These are phyloP conservation scores for Daucus carota DNA, from an alignment of 129 eudicot species.

Conservation along the genomic window DH1_v3.0 NC_030381.2:36506501-36507000, in stretches of 20 bases:
- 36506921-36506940: not conserved
- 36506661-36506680: not conserved
- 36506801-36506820: not conserved
- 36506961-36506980: too few species aligned
- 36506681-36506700: constrained; percentile 9
- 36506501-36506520: constrained; percentile 63
- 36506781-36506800: not conserved
- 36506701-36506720: not conserved
- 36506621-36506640: not conserved
- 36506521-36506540: constrained; percentile 61
- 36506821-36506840: not conserved
- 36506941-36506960: too few species aligned
- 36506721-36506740: not conserved
- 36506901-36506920: not conserved
- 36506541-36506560: constrained; percentile 45
- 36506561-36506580: constrained; percentile 36
- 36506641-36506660: constrained; percentile 5
- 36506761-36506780: not conserved
- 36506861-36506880: not conserved
- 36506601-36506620: not conserved
- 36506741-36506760: not conserved
- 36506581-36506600: constrained; percentile 43
- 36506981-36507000: not conserved
- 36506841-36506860: not conserved
- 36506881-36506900: constrained; percentile 5